phyloP scores from a whole-genome alignment of 257 asterid species.

The Apocynum venetum region DNA sequence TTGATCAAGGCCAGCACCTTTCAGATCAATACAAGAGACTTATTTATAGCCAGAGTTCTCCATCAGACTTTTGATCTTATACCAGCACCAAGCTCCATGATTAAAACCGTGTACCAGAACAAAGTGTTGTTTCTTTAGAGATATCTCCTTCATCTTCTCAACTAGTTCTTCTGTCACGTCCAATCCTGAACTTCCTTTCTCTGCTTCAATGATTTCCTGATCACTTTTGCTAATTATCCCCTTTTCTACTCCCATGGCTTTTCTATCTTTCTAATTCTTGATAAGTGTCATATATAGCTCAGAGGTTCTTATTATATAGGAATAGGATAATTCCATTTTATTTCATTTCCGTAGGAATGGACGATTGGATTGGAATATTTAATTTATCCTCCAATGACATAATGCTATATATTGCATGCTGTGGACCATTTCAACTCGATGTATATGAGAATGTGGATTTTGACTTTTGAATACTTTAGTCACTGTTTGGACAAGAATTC shows the following conservation, averaged over 20 bases:
- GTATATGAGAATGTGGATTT: background rate
- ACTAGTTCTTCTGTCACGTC: slow-evolving; percentile 18
- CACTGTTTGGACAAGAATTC: background rate
- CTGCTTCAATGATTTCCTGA: too few relatives aligned
- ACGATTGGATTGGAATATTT: background rate
- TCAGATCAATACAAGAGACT: slow-evolving; percentile 80
- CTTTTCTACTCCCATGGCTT: background rate
- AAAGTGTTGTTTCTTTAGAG: slow-evolving; percentile 37
- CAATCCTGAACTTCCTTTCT: too few relatives aligned
- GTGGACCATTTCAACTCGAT: background rate
- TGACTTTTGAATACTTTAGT: background rate
- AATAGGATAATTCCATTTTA: background rate
- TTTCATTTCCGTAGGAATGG: background rate
- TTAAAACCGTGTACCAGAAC: slow-evolving; percentile 70
- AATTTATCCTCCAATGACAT: background rate
- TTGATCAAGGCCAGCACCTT: slow-evolving; percentile 60
- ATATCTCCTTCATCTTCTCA: background rate
- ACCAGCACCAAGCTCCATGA: slow-evolving; percentile 94
- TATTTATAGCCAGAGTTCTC: slow-evolving; percentile 64
- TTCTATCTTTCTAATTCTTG: too few relatives aligned
- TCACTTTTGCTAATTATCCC: too few relatives aligned
- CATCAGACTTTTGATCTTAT: slow-evolving; percentile 58
- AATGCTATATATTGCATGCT: background rate
- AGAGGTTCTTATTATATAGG: too few relatives aligned
- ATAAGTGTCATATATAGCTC: too few relatives aligned